A percentile compares a stretch with the other conserved stretches of the same genome.
phyloP scores from a whole-genome alignment of 2,329 filamentous ascomycete genomes.

The Dothistroma septosporum region DNA sequence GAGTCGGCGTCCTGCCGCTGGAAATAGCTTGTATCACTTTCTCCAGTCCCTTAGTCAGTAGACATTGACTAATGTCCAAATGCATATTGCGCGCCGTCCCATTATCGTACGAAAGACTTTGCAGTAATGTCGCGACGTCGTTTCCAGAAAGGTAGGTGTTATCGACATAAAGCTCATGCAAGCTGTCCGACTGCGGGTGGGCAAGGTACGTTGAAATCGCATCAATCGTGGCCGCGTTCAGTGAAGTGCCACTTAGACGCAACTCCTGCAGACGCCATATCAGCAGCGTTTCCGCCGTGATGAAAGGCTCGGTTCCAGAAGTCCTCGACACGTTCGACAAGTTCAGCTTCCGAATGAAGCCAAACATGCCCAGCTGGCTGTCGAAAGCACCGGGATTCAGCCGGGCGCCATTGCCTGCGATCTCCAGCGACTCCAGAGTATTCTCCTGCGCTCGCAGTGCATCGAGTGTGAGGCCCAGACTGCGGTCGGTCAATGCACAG shows the following conservation, averaged over 20 bases:
- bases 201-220: constrained; percentile 59
- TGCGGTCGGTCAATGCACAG: constrained; percentile 57
- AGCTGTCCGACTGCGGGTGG: constrained; percentile 50
- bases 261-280: constrained; percentile 65
- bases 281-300: constrained; percentile 61
- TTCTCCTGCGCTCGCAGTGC: constrained; percentile 61
- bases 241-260: constrained; percentile 58
- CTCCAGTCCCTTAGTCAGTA: constrained; percentile 51
- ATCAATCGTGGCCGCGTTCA: constrained; percentile 62
- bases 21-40: constrained; percentile 52
- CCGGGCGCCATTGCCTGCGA: constrained; percentile 63
- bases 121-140: constrained; percentile 62
- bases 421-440: constrained; percentile 63
- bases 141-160: constrained; percentile 62
- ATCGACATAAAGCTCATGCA: constrained; percentile 61
- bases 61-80: constrained; percentile 62
- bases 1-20: constrained; percentile 54
- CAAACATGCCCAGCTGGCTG: constrained; percentile 62
- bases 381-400: constrained; percentile 62
- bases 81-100: constrained; percentile 54
- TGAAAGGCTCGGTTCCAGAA: constrained; percentile 59
- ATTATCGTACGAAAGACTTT: constrained; percentile 54
- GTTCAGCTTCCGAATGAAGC: constrained; percentile 61
- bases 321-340: constrained; percentile 62
- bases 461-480: constrained; percentile 60